Evolutionary conservation across 345 rosid species (phyloP), one percentile per base, ranked within the genome.

Genomic region (Boechera retrofracta): DNA sequence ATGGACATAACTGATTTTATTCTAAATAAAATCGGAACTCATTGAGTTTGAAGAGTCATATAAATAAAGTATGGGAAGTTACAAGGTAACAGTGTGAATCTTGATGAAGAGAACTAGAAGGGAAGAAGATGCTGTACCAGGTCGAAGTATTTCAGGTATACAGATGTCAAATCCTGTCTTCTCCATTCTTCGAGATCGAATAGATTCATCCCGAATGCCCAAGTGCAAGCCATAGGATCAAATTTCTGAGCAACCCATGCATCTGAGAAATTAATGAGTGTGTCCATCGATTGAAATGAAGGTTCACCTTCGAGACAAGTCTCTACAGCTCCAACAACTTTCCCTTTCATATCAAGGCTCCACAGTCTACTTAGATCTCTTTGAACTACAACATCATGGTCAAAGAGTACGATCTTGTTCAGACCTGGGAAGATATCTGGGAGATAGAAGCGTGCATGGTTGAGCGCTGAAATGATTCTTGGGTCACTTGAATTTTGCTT

Each of bases 191-290:
- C 77, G 79, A 92, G 87, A 79, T 91, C 93, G 61, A 92, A 89
- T 55, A 95, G 77, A 83, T 92, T 92, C 96, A 90, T 82, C 33
- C 98, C 98, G 70, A 88, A 94, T 24, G 98, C 93, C 99, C 99
- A 95, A 7, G 96, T 89, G 81, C 99, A 91, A 39, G 92, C 81
- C 76, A 87, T 85, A 8, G 85, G 83, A 79, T 92, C 79, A 66
- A 90, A 89, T 62, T 81, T 82, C 86, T 83, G 74, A 16, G 86
- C 71, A 54, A 91, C 83, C 71, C 84, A 82, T 28, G 86, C 85
- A 80, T 92, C 90, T 52, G 96, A 83, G 77, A 91, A 95, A 72
- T 92, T 86, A 13, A 95, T 48, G 67, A 83, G 74, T 82, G 69
- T 83, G 55, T 83, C 86, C 88, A 91, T 91, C 7, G 73, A 83